Conservation (phyloP, 2,329 filamentous ascomycete genomes). For the Cladosporium sp. region DNA sequence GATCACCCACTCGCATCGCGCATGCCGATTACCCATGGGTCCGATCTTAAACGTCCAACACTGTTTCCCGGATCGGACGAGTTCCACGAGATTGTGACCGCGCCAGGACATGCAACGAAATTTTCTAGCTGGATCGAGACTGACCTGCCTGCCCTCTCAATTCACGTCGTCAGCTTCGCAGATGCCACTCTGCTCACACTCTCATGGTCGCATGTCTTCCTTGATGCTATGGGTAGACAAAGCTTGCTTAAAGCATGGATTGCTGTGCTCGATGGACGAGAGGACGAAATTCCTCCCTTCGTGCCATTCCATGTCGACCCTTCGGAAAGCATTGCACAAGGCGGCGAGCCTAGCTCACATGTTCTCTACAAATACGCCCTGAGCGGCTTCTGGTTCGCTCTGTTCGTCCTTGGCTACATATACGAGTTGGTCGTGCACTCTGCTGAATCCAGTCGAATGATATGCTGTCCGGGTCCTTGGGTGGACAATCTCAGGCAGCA, state of each 20-base stretch:
- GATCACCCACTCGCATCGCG: conserved; percentile 24
- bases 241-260: conserved; percentile 31
- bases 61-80: not conserved
- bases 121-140: conserved; percentile 23
- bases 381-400: conserved; percentile 13
- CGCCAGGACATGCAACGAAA: conserved; percentile 16
- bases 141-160: conserved; percentile 30
- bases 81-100: conserved; percentile 18
- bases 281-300: conserved; percentile 25
- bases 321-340: conserved; percentile 26
- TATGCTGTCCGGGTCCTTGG: conserved; percentile 25
- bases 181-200: conserved; percentile 34
- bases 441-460: conserved; percentile 8
- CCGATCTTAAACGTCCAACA: not conserved
- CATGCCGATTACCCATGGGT: not conserved
- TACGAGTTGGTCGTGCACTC: conserved; percentile 21
- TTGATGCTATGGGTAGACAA: conserved; percentile 30
- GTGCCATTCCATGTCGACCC: conserved; percentile 32
- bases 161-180: conserved; percentile 30
- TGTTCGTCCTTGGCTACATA: conserved; percentile 22
- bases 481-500: conserved; percentile 25
- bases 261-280: conserved; percentile 31
- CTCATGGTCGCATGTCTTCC: conserved; percentile 31
- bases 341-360: conserved; percentile 25
- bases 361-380: conserved; percentile 23